Evolutionary conservation across 2,329 filamentous ascomycete genomes (phyloP), one percentile per base, ranked within the genome.

Genomic region (Aspergillus neotritici): DNA sequence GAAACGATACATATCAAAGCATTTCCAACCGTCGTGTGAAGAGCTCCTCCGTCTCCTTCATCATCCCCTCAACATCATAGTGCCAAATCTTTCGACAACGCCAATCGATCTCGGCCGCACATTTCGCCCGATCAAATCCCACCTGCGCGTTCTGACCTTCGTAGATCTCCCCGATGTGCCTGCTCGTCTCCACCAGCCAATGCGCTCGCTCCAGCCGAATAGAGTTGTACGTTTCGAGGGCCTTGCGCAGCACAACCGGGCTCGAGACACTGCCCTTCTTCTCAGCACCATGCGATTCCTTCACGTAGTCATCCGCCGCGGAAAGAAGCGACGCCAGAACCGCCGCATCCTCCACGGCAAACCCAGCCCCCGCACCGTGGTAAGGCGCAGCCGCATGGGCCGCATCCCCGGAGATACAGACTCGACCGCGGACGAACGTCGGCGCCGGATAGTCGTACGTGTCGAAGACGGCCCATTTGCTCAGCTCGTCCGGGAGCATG

Each of bases 401-500:
- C 10, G 49, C 47, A 31, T 50, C 49, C 6, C 49, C 49, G 7
- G 31, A 41, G n/a, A 51, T 14, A 40, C 40, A 44, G 8, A 41
- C 29, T 7, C 34, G 31, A 3, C 49, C 49, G 2, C 29, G 21
- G 3, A 25, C 25, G 33, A 43, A 49, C 1, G 14, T 17, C 11
- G 36, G 15, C 2, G 40, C 43, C 3, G 51, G 46, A 5, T 43
- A 8, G 8, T 46, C 43, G 10, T 25, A 21, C 21, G 35, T 35
- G 37, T 49, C 43, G 28, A 46, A 49, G 14, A 46, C 17, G 5
- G 25, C 46, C 43, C 43, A 49, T 12, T 37, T 41, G 35, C 41
- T 42, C 5, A 53, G 33, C 13, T 44, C 32, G 11, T 51, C 37
- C 5, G 75, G 71, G 51, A 81, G 67, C 25, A 76, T 55, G 60